Percentiles rank a stretch among this genome's conserved stretches.
phyloP scores from a whole-genome alignment of 2,329 filamentous ascomycete species.

The Phoma sp. region DNA sequence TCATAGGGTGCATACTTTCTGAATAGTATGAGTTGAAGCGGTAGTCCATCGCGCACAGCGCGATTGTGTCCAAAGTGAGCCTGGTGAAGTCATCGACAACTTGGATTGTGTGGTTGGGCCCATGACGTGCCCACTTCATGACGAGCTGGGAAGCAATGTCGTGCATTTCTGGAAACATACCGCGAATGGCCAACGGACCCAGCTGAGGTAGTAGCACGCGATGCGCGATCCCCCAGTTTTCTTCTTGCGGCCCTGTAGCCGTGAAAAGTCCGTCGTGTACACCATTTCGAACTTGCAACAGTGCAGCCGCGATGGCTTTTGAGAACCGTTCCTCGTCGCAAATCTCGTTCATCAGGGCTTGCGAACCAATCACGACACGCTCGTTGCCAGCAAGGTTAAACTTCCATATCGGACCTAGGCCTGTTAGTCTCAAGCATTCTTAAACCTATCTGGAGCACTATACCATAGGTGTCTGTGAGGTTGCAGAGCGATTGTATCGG shows the following conservation, averaged over 20 bases:
- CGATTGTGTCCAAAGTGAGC: conserved; percentile 48
- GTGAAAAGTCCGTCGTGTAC: conserved; percentile 52
- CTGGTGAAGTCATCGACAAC: conserved; percentile 50
- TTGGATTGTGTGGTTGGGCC: conserved; percentile 39
- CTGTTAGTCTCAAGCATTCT: background rate
- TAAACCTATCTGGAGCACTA: conserved; percentile 5
- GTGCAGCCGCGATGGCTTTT: conserved; percentile 37
- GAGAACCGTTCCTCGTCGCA: conserved; percentile 48
- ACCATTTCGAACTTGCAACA: conserved; percentile 46
- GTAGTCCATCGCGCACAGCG: conserved; percentile 50
- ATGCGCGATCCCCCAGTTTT: conserved; percentile 64
- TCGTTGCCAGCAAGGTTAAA: conserved; percentile 35
- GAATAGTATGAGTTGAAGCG: conserved; percentile 52
- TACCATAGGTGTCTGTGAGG: conserved; percentile 71
- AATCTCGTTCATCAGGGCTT: conserved; percentile 49
- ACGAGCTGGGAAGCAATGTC: conserved; percentile 71
- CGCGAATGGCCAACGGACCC: conserved; percentile 69
- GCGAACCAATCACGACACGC: conserved; percentile 40
- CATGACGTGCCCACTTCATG: conserved; percentile 70
- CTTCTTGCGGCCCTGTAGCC: conserved; percentile 46
- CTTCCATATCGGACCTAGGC: conserved; percentile 43
- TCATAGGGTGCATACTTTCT: conserved; percentile 46
- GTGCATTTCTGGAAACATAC: conserved; percentile 66
- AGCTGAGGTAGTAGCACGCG: conserved; percentile 72
- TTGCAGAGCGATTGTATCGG: conserved; percentile 62